These are phyloP conservation scores for Scalesia atractyloides DNA, from an alignment of 129 eudicot species.

Conservation along the genomic window DNA sequence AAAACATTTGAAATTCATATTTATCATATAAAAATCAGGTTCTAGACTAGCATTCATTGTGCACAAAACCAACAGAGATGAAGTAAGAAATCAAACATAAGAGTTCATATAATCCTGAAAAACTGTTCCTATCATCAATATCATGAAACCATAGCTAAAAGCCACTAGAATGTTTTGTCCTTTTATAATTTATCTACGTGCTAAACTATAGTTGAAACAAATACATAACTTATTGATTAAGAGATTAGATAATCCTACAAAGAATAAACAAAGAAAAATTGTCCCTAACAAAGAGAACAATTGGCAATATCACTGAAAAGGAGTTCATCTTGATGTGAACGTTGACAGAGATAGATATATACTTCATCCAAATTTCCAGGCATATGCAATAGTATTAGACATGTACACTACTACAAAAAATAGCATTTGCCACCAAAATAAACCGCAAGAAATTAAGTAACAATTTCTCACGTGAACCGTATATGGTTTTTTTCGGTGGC, in stretches of 20 bases:
- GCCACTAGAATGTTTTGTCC: not conserved
- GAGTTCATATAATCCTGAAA: too few species aligned
- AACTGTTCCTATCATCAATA: not conserved
- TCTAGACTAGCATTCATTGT: too few species aligned
- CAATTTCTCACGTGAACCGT: too few species aligned
- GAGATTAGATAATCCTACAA: conserved; percentile 14
- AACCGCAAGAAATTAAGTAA: too few species aligned
- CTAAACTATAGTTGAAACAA: conserved; percentile 3
- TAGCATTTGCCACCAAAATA: too few species aligned
- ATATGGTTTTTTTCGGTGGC: too few species aligned
- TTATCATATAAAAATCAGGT: too few species aligned
- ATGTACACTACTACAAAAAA: too few species aligned
- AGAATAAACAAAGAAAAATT: conserved; percentile 14
- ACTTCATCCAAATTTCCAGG: conserved; percentile 13
- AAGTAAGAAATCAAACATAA: too few species aligned
- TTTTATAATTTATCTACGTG: not conserved
- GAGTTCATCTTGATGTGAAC: conserved; percentile 13
- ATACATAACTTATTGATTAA: not conserved
- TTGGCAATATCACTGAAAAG: not conserved
- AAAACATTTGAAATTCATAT: too few species aligned
- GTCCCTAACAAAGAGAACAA: conserved; percentile 23
- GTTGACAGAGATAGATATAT: conserved; percentile 17
- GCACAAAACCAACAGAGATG: too few species aligned
- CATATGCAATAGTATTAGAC: not conserved
- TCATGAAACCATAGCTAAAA: too few species aligned